Conservation (phyloP, 495 filamentous ascomycete species). For the Articulospora tetracladia region DNA sequence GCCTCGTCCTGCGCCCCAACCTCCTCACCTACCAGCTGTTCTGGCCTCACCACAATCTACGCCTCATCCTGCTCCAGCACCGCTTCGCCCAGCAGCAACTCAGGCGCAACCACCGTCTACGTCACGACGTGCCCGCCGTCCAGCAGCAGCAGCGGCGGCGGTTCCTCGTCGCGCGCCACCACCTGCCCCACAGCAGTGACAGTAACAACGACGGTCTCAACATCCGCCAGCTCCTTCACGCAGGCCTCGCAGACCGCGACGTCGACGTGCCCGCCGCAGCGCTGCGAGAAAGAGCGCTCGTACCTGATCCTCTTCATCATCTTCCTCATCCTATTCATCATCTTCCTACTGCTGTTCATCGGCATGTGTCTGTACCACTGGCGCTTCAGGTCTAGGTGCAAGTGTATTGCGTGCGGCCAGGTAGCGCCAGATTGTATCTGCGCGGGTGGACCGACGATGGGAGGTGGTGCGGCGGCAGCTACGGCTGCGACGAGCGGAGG, state of each 20-base stretch:
- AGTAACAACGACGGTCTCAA: background rate
- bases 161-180: background rate
- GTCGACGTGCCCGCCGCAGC: background rate
- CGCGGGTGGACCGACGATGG: background rate
- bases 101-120: background rate
- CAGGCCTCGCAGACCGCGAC: background rate
- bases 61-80: background rate
- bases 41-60: background rate
- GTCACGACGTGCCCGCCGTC: background rate
- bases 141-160: background rate
- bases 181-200: background rate
- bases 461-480: background rate
- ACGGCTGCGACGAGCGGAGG: too few relatives aligned
- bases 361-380: background rate
- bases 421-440: background rate
- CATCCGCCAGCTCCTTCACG: background rate
- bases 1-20: too few relatives aligned
- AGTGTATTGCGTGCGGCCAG: background rate
- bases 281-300: background rate
- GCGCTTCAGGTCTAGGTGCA: background rate
- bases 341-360: background rate
- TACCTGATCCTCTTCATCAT: background rate
- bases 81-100: background rate
- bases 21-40: background rate
- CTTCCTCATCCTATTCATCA: background rate